Conservation (phyloP, 768 basidiomycete species). For the Cytidiella melzeri region DNA sequence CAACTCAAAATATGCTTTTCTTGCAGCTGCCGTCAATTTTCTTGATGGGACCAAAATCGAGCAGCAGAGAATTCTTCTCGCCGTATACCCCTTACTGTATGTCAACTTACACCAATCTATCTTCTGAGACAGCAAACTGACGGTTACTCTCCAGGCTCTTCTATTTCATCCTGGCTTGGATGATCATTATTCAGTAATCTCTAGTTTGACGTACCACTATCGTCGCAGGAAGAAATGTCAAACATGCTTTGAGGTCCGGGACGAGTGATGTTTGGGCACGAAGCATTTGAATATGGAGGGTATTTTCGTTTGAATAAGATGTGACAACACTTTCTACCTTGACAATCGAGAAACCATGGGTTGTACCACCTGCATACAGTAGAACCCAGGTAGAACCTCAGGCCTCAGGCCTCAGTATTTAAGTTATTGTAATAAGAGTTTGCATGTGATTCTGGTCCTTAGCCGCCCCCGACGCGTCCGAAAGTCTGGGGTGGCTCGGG, state of each 20-base stretch:
- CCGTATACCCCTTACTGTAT: conserved; percentile 93
- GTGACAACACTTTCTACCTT: no score
- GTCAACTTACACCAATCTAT: conserved; percentile 24
- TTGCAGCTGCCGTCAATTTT: conserved; percentile 88
- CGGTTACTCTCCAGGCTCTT: conserved; percentile 52
- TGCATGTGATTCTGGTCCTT: no score
- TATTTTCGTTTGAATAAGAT: no score
- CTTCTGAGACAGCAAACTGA: background rate
- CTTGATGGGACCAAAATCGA: conserved; percentile 93
- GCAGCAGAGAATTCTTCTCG: conserved; percentile 81
- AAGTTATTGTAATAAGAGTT: no score
- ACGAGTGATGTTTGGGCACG: no score
- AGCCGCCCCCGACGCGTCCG: background rate
- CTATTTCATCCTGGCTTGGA: conserved; percentile 94
- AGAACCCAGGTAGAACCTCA: no score
- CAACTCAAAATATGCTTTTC: background rate
- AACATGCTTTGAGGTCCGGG: no score
- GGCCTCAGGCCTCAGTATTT: no score
- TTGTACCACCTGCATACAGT: no score
- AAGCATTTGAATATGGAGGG: no score
- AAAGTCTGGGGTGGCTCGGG: background rate
- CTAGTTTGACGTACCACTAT: background rate
- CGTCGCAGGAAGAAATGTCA: no score
- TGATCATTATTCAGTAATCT: conserved; percentile 86
- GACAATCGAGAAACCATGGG: no score